Percentiles rank a stretch among this genome's conserved stretches.
Conservation (phyloP, 2,329 filamentous ascomycete genomes). For the Paracamarosporium sp. region DNA sequence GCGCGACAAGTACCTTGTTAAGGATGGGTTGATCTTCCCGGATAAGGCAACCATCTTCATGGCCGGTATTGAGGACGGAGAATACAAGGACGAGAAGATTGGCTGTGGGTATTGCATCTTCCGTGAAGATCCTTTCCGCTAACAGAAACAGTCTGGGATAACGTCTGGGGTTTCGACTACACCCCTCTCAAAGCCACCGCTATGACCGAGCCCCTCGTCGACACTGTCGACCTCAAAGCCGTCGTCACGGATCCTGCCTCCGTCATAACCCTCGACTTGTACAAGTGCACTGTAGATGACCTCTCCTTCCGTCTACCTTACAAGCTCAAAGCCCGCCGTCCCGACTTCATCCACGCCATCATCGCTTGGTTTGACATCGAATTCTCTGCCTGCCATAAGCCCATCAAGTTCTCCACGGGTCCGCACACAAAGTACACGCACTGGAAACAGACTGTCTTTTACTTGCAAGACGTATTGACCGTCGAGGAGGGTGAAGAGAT, state of each 20-base stretch:
- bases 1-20: conserved; percentile 86
- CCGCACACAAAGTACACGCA: conserved; percentile 99
- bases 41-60: conserved; percentile 98
- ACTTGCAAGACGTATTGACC: conserved; percentile 90
- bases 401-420: conserved; percentile 93
- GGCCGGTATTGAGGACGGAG: conserved; percentile 96
- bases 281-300: conserved; percentile 84
- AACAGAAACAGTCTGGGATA: conserved; percentile 83
- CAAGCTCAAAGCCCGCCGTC: conserved; percentile 76
- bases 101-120: conserved; percentile 68
- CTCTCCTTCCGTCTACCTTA: conserved; percentile 84
- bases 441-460: conserved; percentile 99
- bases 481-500: conserved; percentile 87
- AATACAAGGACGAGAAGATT: conserved; percentile 99
- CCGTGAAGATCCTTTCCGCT: conserved; percentile 3
- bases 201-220: conserved; percentile 93
- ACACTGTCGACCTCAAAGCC: conserved; percentile 96
- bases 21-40: conserved; percentile 93
- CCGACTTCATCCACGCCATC: conserved; percentile 94
- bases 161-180: conserved; percentile 98
- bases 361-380: conserved; percentile 99
- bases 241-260: conserved; percentile 89
- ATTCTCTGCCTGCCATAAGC: conserved; percentile 98
- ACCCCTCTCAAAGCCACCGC: conserved; percentile 91
- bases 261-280: conserved; percentile 89